Conservation (phyloP, 2,329 filamentous ascomycete genomes). For the Coniochaeta ligniaria region DNA sequence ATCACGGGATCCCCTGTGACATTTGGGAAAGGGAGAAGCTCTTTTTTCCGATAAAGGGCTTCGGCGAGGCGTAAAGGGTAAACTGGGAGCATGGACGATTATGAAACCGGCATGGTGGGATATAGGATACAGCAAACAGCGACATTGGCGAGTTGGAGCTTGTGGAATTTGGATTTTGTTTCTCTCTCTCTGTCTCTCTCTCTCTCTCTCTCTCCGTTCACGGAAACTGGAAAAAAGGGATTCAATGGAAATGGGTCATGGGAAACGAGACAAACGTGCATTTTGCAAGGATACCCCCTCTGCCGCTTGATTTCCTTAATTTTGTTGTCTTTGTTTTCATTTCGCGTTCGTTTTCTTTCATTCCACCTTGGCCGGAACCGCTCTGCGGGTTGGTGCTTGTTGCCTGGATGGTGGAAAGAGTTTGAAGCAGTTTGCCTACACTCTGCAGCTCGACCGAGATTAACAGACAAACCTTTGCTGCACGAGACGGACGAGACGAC, state of each 20-base stretch:
- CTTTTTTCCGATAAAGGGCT: not conserved
- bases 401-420: not conserved
- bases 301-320: slow-evolving; percentile 8
- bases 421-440: not conserved
- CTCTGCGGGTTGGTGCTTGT: not conserved
- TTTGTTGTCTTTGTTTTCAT: slow-evolving; percentile 8
- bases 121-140: not conserved
- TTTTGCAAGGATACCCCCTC: slow-evolving; percentile 6
- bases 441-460: not conserved
- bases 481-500: not conserved
- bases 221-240: not conserved
- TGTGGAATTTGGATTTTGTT: not conserved
- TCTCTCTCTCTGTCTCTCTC: not conserved
- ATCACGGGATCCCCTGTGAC: not conserved
- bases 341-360: slow-evolving; percentile 8
- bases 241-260: not conserved
- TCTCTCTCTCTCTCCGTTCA: not conserved
- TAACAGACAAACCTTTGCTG: not conserved
- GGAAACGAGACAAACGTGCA: slow-evolving; percentile 2
- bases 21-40: not conserved
- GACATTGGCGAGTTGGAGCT: not conserved
- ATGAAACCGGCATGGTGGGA: not conserved
- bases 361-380: not conserved
- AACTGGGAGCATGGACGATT: not conserved
- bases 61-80: not conserved